These are phyloP conservation scores for Clonostachys solani DNA, from an alignment of 2,329 filamentous ascomycete genomes.

Conservation along the genomic window DNA sequence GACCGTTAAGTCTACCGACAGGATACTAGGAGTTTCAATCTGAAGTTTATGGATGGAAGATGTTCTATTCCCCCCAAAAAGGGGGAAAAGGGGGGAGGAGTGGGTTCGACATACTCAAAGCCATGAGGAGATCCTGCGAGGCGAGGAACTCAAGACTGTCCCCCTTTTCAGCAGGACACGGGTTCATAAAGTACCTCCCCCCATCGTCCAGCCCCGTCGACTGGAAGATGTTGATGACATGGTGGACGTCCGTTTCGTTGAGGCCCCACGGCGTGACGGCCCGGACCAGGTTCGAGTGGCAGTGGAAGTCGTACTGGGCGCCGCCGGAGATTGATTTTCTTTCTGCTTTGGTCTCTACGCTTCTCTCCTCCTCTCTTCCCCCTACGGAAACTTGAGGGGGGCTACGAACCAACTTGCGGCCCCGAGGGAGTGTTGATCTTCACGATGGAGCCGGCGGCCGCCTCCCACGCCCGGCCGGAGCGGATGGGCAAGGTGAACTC, in stretches of 20 bases:
- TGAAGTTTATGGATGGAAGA: too few species aligned
- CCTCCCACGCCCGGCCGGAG: constrained; percentile 69
- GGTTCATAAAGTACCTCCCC: constrained; percentile 74
- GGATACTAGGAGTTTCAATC: too few species aligned
- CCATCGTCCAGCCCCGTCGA: constrained; percentile 71
- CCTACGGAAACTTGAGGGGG: neutral
- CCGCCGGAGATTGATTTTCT: constrained; percentile 49
- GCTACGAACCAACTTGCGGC: constrained; percentile 60
- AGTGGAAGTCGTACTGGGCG: constrained; percentile 75
- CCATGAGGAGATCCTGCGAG: constrained; percentile 69
- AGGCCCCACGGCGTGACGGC: constrained; percentile 67
- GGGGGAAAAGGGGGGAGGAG: neutral
- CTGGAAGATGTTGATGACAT: constrained; percentile 84
- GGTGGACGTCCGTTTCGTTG: constrained; percentile 72
- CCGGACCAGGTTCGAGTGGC: constrained; percentile 75
- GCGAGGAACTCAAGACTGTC: constrained; percentile 75
- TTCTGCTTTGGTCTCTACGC: neutral
- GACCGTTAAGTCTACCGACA: neutral
- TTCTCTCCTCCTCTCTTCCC: neutral
- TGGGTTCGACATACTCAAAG: constrained; percentile 36
- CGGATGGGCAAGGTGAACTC: constrained; percentile 67
- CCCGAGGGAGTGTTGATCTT: constrained; percentile 73
- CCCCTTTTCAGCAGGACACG: constrained; percentile 47
- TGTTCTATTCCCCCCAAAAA: too few species aligned
- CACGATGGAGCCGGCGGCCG: constrained; percentile 63